Conservation (phyloP, 2,329 filamentous ascomycete genomes). For the Sarocladiaceae sp. region DNA sequence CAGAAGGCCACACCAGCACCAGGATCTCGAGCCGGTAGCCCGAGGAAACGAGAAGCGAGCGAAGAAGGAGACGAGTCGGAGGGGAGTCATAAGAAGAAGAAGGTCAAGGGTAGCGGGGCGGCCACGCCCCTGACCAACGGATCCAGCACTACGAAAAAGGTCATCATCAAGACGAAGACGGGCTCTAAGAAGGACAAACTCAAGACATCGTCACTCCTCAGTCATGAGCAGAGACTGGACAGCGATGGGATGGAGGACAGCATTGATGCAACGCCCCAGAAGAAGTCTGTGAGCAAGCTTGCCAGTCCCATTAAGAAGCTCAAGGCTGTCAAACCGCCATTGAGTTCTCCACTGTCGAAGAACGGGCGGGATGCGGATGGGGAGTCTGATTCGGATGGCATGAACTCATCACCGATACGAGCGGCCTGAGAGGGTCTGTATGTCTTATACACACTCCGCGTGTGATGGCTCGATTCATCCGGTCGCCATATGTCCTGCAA, state of each 20-base stretch:
- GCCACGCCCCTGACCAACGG: neutral
- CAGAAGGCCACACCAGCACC: constrained; percentile 56
- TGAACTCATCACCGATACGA: constrained; percentile 42
- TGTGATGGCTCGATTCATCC: neutral
- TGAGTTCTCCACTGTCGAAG: constrained; percentile 44
- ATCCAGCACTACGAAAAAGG: constrained; percentile 40
- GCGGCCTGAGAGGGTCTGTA: neutral
- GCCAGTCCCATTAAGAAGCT: constrained; percentile 36
- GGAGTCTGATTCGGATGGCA: constrained; percentile 51
- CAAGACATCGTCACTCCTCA: constrained; percentile 43
- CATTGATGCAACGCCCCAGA: constrained; percentile 25
- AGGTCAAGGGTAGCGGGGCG: constrained; percentile 34
- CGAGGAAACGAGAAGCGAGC: constrained; percentile 51
- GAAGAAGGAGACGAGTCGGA: constrained; percentile 50
- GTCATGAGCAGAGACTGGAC: constrained; percentile 39
- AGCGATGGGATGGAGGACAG: constrained; percentile 19
- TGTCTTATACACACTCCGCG: neutral
- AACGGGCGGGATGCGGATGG: constrained; percentile 42
- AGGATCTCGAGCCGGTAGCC: constrained; percentile 46
- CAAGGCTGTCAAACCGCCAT: constrained; percentile 38
- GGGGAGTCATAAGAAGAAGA: constrained; percentile 45
- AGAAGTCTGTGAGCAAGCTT: constrained; percentile 28
- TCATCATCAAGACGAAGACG: constrained; percentile 48
- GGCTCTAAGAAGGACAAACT: constrained; percentile 48
- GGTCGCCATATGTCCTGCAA: too few species aligned